These are phyloP conservation scores for Melampsora larici-populina DNA, from an alignment of 1,284 basidiomycete species.

Conservation along the genomic window DNA sequence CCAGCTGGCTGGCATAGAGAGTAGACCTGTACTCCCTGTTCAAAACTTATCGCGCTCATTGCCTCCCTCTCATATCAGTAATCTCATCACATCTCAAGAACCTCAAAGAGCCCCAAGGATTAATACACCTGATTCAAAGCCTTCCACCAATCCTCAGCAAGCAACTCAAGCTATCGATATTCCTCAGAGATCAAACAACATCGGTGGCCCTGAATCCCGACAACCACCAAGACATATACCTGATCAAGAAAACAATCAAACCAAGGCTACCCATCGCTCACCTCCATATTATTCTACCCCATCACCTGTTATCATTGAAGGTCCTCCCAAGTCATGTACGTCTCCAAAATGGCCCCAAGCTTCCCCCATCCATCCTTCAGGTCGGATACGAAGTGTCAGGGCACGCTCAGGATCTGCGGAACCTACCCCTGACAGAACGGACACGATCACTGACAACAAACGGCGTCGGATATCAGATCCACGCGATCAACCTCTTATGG, in stretches of 20 bases:
- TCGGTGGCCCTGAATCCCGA: background rate
- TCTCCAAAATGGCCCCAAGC: background rate
- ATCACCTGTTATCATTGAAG: constrained; percentile 14
- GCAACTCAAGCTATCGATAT: background rate
- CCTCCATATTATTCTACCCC: constrained; percentile 22
- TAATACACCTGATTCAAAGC: background rate
- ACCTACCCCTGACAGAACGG: background rate
- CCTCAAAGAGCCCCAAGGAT: background rate
- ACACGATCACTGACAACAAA: background rate
- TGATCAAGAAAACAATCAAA: background rate
- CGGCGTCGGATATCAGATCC: background rate
- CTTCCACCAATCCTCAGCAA: background rate
- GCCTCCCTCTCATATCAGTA: background rate
- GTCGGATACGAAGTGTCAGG: background rate
- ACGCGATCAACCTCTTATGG: background rate
- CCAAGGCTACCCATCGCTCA: background rate
- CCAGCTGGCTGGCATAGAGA: background rate
- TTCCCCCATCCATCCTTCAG: background rate
- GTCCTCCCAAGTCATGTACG: background rate
- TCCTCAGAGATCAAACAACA: background rate
- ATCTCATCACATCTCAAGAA: background rate
- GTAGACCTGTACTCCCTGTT: background rate
- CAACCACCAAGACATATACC: background rate
- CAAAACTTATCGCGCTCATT: background rate
- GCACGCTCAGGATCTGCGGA: background rate